Percentiles rank a stretch among this genome's conserved stretches.
Conservation (phyloP, 2,329 filamentous ascomycete genomes). For the Iodosphaeria phyllophila region DNA sequence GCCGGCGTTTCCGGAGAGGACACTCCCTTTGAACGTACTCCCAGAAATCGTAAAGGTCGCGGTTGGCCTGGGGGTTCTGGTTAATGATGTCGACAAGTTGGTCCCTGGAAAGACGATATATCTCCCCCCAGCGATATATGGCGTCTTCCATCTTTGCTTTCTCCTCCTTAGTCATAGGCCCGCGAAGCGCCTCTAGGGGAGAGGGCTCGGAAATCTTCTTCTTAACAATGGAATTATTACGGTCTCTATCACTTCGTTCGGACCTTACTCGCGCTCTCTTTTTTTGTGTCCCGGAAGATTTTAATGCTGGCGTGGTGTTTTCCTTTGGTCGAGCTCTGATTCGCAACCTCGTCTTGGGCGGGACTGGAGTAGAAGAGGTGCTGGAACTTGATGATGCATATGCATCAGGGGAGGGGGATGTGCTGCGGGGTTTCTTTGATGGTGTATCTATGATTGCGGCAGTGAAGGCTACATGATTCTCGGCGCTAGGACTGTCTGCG, state of each 20-base stretch:
- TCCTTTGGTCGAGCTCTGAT: too few relatives aligned
- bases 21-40: conserved; percentile 24
- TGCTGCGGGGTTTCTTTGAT: too few relatives aligned
- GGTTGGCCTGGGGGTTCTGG: conserved; percentile 6
- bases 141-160: conserved; percentile 19
- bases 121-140: conserved; percentile 24
- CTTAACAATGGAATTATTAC: not conserved
- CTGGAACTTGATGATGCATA: too few relatives aligned
- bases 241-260: too few relatives aligned
- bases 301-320: too few relatives aligned
- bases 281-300: too few relatives aligned
- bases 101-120: conserved; percentile 21
- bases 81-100: conserved; percentile 29
- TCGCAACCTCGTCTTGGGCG: not conserved
- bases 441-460: not conserved
- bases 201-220: conserved; percentile 1
- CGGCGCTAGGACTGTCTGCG: too few relatives aligned
- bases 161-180: conserved; percentile 25
- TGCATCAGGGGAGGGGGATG: too few relatives aligned
- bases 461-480: not conserved
- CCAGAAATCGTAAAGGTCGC: conserved; percentile 26
- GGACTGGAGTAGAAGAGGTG: too few relatives aligned
- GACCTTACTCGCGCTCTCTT: too few relatives aligned
- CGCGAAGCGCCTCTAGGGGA: conserved; percentile 7
- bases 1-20: conserved; percentile 30